Evolutionary conservation across 768 basidiomycete species (phyloP), one percentile per base, ranked within the genome.

Genomic region (Gloeophyllum trabeum): DNA sequence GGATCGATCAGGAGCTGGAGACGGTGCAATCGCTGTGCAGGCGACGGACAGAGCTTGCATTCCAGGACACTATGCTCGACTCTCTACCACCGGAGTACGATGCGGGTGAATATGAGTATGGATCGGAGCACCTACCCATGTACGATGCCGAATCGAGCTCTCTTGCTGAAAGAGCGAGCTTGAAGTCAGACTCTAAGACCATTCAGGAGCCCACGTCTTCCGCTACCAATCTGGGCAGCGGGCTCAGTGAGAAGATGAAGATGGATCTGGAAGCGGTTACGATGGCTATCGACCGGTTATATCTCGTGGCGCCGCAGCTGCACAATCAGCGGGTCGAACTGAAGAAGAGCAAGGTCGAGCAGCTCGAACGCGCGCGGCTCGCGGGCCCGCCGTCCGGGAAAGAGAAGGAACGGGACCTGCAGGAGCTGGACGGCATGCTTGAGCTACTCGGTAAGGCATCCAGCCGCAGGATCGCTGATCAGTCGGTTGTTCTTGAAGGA

Each of bases 271-370:
- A 96, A 50, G 70, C 73, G 7, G 79, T 98, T 35, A 76, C 87
- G 0, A 72, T 75, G 57, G 92, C 96, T 23, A 93, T 99, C 51
- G 92, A 94, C 56, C 69, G 91, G 26, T 64, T 97, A 7, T 89
- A 96, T 58, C 59, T 74, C 5, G 85, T 82, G 23, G 79, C 90
- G 0, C 93, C 94, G 1, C 92, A 94, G 57, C 61, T 97, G 32
- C 76, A 83, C 45, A 83, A 93, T 55, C 94, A 99, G 59, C 78
- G 96, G 1, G 90, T 87, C n/a, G 92, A 93, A 57, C 73, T 94
- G 35, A 81, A 81, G 52, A 70, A 70, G 4, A 63, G 75, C 20
- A 85, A 88, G 54, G 51, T 80, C 12, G 72, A 73, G 10, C 73
- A 89, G 59, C 73, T 90, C 65, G 84, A 88, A 59, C 71, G 71